Percentiles rank a stretch among this genome's conserved stretches.
phyloP scores from a whole-genome alignment of 768 basidiomycete genomes.

The Asterophora parasitica region DNA sequence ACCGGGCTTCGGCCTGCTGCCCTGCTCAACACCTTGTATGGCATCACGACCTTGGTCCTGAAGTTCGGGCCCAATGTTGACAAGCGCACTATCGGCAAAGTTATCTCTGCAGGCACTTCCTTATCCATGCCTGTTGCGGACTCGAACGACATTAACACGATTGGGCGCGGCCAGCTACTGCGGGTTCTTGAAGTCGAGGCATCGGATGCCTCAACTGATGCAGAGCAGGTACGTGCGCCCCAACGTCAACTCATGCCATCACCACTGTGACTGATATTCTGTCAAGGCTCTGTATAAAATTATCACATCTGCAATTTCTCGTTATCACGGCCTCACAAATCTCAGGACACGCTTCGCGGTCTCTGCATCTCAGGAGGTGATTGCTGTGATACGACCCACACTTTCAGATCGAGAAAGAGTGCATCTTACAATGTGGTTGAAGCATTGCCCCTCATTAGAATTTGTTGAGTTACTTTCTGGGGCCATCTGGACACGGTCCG shows the following conservation, averaged over 20 bases:
- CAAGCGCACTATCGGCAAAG: constrained; percentile 40
- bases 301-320: constrained; percentile 32
- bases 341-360: constrained; percentile 22
- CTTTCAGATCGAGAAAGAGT: constrained; percentile 13
- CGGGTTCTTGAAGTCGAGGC: constrained; percentile 28
- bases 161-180: constrained; percentile 17
- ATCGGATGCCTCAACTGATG: constrained; percentile 18
- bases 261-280: constrained; percentile 1
- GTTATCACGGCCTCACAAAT: constrained; percentile 32
- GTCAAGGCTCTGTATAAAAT: constrained; percentile 35
- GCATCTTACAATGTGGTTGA: constrained; percentile 21
- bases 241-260: not conserved
- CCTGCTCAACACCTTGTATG: constrained; percentile 31
- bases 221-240: constrained; percentile 30
- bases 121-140: constrained; percentile 8
- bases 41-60: constrained; percentile 28
- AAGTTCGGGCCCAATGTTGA: constrained; percentile 37
- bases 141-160: constrained; percentile 19
- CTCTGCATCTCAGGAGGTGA: constrained; percentile 5
- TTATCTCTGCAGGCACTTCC: constrained; percentile 37
- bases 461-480: constrained; percentile 26
- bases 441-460: constrained; percentile 23
- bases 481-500: constrained; percentile 16
- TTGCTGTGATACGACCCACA: not conserved
- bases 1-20: constrained; percentile 40